A percentile compares a stretch with the other conserved stretches of the same genome.
These are phyloP conservation scores for Plasmopara viticola DNA, from an alignment of 352 stramenopile species.

Conservation along the genomic window DNA sequence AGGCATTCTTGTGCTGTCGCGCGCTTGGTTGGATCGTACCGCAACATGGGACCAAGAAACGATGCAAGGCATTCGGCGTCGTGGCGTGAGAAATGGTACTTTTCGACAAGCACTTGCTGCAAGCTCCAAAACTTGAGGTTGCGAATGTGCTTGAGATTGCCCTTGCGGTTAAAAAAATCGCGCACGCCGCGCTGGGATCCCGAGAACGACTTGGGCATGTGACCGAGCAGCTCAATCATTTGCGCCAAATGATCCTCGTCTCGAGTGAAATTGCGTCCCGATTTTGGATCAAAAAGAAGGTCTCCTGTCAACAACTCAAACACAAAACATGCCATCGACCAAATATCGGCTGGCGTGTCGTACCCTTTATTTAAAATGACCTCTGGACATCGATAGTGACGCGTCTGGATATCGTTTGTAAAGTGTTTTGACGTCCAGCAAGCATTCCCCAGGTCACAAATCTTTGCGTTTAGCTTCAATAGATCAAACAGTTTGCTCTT, in stretches of 20 bases:
- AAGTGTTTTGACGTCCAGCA: conserved; percentile 99
- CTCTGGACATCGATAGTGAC: conserved; percentile 99
- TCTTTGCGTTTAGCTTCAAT: conserved; percentile 64
- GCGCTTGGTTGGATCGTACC: conserved; percentile 77
- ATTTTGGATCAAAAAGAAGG: conserved; percentile 98
- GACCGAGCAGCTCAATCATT: conserved; percentile 97
- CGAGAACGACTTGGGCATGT: conserved; percentile 93
- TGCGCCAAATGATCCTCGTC: conserved; percentile 97
- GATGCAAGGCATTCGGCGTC: conserved; percentile 88
- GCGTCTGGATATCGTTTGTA: conserved; percentile 99
- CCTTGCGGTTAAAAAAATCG: conserved; percentile 97
- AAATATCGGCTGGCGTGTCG: conserved; percentile 98
- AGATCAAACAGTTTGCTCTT: conserved; percentile 46
- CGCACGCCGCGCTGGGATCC: conserved; percentile 69
- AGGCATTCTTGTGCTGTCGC: conserved; percentile 92
- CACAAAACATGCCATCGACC: conserved; percentile 97
- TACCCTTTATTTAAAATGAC: conserved; percentile 96
- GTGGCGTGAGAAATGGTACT: conserved; percentile 89
- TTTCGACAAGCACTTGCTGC: conserved; percentile 94
- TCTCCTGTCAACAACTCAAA: conserved; percentile 99
- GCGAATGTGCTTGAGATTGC: conserved; percentile 96
- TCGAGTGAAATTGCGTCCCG: conserved; percentile 73
- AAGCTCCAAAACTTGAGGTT: conserved; percentile 98
- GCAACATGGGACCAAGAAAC: conserved; percentile 95
- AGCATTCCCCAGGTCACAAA: conserved; percentile 99